phyloP scores from a whole-genome alignment of 2,329 filamentous ascomycete species.

The Lasiodiplodia theobromae region DNA sequence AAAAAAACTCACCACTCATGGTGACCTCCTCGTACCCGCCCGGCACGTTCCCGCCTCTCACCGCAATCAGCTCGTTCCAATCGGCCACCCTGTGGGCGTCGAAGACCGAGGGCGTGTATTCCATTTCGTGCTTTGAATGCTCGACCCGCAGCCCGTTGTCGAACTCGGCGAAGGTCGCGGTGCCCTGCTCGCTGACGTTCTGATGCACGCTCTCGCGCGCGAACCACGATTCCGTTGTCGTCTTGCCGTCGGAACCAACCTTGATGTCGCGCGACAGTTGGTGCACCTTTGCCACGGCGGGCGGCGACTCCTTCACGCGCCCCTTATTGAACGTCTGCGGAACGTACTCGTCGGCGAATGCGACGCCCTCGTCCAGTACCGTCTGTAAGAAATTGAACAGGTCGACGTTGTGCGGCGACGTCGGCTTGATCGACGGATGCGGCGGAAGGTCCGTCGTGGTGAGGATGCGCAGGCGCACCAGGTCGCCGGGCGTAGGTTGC shows the following conservation, averaged over 20 bases:
- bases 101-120: slow-evolving; percentile 65
- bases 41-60: slow-evolving; percentile 36
- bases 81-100: slow-evolving; percentile 53
- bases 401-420: slow-evolving; percentile 58
- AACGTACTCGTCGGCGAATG: slow-evolving; percentile 65
- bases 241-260: slow-evolving; percentile 48
- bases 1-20: slow-evolving; percentile 48
- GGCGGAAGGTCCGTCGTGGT: slow-evolving; percentile 41
- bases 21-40: slow-evolving; percentile 41
- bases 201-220: slow-evolving; percentile 69
- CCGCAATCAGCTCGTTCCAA: slow-evolving; percentile 43
- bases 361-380: slow-evolving; percentile 65
- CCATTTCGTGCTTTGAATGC: slow-evolving; percentile 64
- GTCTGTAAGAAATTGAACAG: slow-evolving; percentile 60
- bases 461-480: slow-evolving; percentile 44
- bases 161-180: slow-evolving; percentile 71
- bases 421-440: slow-evolving; percentile 40
- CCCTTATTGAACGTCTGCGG: slow-evolving; percentile 62
- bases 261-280: slow-evolving; percentile 61
- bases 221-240: slow-evolving; percentile 65
- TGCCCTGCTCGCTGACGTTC: slow-evolving; percentile 58
- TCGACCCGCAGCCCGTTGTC: slow-evolving; percentile 63
- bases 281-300: slow-evolving; percentile 56
- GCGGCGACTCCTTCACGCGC: slow-evolving; percentile 13
- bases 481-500: slow-evolving; percentile 6